A percentile compares a stretch with the other conserved stretches of the same genome.
phyloP scores from a whole-genome alignment of 1,284 basidiomycete genomes.

The Tilletia caries region DNA sequence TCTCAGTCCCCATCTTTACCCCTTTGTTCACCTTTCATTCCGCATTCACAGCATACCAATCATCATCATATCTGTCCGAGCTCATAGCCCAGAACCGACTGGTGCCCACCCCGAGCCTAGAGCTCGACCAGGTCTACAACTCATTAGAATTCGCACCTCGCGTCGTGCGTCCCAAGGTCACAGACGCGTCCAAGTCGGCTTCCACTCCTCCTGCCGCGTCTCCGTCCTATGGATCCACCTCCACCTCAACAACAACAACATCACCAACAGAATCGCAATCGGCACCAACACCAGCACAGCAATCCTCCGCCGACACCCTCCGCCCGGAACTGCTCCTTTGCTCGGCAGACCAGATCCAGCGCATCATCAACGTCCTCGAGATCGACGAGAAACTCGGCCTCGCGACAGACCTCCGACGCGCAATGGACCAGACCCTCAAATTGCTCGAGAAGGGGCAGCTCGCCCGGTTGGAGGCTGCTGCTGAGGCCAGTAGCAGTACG shows the following conservation, averaged over 20 bases:
- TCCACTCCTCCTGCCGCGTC: neutral
- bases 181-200: neutral
- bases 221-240: neutral
- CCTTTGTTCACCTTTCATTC: neutral
- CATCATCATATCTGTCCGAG: constrained; percentile 33
- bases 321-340: constrained; percentile 19
- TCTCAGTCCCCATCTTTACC: neutral
- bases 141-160: constrained; percentile 6
- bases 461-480: neutral
- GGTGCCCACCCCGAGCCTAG: constrained; percentile 31
- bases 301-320: neutral
- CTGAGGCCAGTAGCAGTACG: too few species aligned
- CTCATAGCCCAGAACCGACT: constrained; percentile 34
- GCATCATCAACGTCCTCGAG: constrained; percentile 16
- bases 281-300: neutral
- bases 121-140: constrained; percentile 28
- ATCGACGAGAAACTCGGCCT: constrained; percentile 22
- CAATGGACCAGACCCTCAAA: constrained; percentile 21
- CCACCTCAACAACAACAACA: neutral
- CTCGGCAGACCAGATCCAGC: neutral
- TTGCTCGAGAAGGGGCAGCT: neutral
- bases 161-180: constrained; percentile 2
- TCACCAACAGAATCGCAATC: neutral
- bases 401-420: constrained; percentile 22
- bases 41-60: constrained; percentile 35